Evolutionary conservation across 345 rosid genomes (phyloP).

Genomic region (Fremontodendron californicum): DNA sequence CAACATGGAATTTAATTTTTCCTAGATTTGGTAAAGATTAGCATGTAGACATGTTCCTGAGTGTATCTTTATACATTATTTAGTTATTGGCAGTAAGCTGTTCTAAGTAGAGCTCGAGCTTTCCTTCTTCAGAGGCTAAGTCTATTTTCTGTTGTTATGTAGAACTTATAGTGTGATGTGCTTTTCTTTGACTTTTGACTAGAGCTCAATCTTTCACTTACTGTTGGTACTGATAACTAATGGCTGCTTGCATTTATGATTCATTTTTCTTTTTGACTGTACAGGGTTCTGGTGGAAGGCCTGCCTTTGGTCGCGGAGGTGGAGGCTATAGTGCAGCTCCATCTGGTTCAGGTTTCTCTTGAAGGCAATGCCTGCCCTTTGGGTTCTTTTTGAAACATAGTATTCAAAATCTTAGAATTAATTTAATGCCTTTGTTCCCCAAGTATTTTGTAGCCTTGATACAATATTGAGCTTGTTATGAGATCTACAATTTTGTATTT

Average conservation of each 20-base stretch:
- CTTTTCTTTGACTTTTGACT: too few species aligned
- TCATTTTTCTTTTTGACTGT: not conserved
- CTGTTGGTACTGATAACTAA: not conserved
- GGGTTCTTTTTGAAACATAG: not conserved
- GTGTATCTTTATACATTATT: not conserved
- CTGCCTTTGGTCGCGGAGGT: constrained; percentile 76
- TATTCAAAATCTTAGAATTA: not conserved
- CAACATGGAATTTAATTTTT: not conserved
- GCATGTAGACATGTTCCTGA: not conserved
- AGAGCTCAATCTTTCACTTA: too few species aligned
- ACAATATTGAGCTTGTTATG: constrained; percentile 13
- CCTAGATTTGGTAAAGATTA: not conserved
- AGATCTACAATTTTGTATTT: constrained; percentile 10
- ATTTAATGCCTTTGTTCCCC: not conserved
- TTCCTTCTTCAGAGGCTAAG: not conserved
- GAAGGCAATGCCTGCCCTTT: constrained; percentile 18
- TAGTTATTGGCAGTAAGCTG: not conserved
- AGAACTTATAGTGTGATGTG: not conserved
- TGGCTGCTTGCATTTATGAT: not conserved
- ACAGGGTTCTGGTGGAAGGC: constrained; percentile 62
- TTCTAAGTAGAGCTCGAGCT: not conserved
- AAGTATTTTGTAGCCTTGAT: not conserved
- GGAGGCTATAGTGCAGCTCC: constrained; percentile 52
- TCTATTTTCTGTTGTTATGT: not conserved
- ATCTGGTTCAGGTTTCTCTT: constrained; percentile 48